Percentiles rank a stretch among this genome's conserved stretches.
phyloP scores from a whole-genome alignment of 2,329 filamentous ascomycete species.

The Diaporthe citriasiana region DNA sequence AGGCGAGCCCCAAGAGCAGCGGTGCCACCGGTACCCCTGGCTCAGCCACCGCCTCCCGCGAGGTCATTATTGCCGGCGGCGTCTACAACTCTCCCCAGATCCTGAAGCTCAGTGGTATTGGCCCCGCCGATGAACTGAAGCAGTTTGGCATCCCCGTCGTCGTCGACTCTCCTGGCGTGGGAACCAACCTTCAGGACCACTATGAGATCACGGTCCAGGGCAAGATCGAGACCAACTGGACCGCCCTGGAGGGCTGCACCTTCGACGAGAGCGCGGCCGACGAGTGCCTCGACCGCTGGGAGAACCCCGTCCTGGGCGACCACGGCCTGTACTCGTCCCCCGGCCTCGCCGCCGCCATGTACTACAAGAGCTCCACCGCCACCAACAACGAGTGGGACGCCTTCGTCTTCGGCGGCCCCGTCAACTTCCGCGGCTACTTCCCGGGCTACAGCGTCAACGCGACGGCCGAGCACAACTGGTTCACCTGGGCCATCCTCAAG shows the following conservation, averaged over 20 bases:
- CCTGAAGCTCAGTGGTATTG: conserved; percentile 52
- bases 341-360: conserved; percentile 45
- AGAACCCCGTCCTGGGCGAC: conserved; percentile 43
- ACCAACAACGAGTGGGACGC: conserved; percentile 59
- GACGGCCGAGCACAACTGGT: conserved; percentile 38
- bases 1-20: conserved; percentile 40
- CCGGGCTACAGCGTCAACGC: conserved; percentile 43
- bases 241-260: conserved; percentile 42
- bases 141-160: conserved; percentile 47
- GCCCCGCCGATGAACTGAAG: conserved; percentile 46
- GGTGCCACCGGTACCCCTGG: not conserved
- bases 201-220: conserved; percentile 46
- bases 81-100: conserved; percentile 51
- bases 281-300: conserved; percentile 44
- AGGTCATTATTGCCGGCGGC: conserved; percentile 52
- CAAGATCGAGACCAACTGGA: conserved; percentile 35
- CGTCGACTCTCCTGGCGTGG: conserved; percentile 51
- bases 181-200: conserved; percentile 50
- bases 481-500: conserved; percentile 45
- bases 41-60: conserved; percentile 51
- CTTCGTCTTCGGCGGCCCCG: conserved; percentile 55
- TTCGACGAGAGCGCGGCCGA: conserved; percentile 41
- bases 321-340: conserved; percentile 47
- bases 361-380: conserved; percentile 49
- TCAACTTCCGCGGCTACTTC: conserved; percentile 43